phyloP scores from a whole-genome alignment of 106 monocot species.

The Dendrobium chrysotoxum region DNA sequence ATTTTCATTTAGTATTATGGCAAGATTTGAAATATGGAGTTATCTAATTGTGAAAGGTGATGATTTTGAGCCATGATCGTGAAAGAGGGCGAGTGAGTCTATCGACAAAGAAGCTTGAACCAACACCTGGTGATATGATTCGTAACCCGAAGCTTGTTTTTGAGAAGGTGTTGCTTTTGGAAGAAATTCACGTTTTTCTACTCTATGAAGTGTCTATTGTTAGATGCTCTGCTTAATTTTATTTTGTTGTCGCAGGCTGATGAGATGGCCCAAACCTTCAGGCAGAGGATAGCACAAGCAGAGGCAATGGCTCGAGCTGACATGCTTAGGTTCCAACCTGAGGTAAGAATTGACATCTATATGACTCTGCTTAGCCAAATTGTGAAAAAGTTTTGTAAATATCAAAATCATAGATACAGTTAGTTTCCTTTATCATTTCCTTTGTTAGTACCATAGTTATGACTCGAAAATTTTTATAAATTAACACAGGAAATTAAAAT shows the following conservation, averaged over 20 bases:
- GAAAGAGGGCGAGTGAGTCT: constrained; percentile 86
- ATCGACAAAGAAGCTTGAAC: constrained; percentile 95
- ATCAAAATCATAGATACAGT: background rate
- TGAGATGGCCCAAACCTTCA: constrained; percentile 97
- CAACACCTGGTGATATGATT: constrained; percentile 98
- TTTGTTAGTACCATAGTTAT: background rate
- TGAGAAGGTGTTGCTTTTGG: constrained; percentile 62
- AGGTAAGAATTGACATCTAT: constrained; percentile 36
- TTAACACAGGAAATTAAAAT: background rate
- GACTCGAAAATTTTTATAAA: background rate
- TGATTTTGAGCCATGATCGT: constrained; percentile 93
- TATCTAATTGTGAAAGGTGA: constrained; percentile 41
- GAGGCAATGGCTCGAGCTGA: constrained; percentile 99
- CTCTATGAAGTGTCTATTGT: background rate
- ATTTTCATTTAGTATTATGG: background rate
- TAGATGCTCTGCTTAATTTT: constrained; percentile 2
- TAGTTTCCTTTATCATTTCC: background rate
- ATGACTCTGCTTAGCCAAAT: background rate
- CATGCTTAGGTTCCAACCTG: constrained; percentile 97
- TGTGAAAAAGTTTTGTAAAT: background rate
- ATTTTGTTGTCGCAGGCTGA: constrained; percentile 51
- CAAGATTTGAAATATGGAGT: background rate
- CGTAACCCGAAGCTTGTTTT: constrained; percentile 93
- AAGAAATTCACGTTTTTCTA: background rate
- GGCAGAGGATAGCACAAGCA: constrained; percentile 97